Base-by-base conservation (phyloP, 148 eudicot species). In the Chenopodium suecicum region DNA sequence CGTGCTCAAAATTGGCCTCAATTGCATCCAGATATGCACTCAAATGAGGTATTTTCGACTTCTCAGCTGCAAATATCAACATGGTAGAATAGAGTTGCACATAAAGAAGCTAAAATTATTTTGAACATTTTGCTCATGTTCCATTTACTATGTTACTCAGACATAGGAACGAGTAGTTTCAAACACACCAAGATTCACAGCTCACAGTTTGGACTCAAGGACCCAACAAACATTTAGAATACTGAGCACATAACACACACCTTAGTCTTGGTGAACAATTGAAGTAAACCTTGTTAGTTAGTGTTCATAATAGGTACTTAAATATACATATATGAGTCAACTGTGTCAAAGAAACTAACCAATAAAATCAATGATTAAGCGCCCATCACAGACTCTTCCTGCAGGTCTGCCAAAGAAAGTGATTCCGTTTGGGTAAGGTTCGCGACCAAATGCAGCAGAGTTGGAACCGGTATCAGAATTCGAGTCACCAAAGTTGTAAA, bases 401-500 rank as follows among this genome's bases (percentile, higher is more conserved):
- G 90, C 87, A 29, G 94, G 92, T 74, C 46, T 73, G 12, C 80
- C 86, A 72, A 93, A 93, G 64, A 48, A 91, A 17, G 93, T 77
- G 65, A 86, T 81, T 0, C 97, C 97, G 37, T 86, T 60, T 8
- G 97, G 97, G 2, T 85, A 83, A 31, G 77, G 76, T 47, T 80
- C 84, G 48, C 87, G 92, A 6, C 88, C 92, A 74, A 93, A 93
- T 14, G 89, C 90, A 2, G 97, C 92, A 8, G 97, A 91, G 22
- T 81, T 69, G 2, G 90, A 87, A 29, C 97, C 94, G 13, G 94
- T 90, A 79, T 93, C 97, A 44, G 97, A 92, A 60, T 91, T 91
- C 0, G 97, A 92, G 83, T 92, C 97, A 0, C 97, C 97, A 56
- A 93, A 93, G 87, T 90, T 93, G 84, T 87, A 93, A 32, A 93